Conservation (phyloP, 179 eudicot species). For the Actinidia polygama region DNA sequence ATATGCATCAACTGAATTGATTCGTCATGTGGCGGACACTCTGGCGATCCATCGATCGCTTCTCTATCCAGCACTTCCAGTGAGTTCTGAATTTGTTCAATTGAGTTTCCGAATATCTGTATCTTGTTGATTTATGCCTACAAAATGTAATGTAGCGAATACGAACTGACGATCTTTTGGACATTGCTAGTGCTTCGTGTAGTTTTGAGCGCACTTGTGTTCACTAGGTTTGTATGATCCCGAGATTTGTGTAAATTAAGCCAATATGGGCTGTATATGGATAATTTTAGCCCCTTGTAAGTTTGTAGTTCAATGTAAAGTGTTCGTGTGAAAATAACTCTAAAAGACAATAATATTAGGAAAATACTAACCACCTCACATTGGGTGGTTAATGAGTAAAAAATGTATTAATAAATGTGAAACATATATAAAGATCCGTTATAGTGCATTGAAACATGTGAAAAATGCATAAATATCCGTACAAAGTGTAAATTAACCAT, state of each 20-base stretch:
- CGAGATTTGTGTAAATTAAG: neutral
- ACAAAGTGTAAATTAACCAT: no score
- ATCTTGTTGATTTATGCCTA: neutral
- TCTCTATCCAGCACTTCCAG: slow-evolving; percentile 56
- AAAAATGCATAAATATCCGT: no score
- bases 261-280: neutral
- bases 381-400: no score
- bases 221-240: neutral
- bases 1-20: neutral
- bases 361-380: no score
- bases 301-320: neutral
- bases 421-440: no score
- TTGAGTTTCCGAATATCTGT: neutral
- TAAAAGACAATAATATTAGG: no score
- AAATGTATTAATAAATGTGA: no score
- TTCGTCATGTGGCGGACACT: slow-evolving; percentile 47
- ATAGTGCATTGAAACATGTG: no score
- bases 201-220: no score
- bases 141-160: neutral
- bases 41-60: slow-evolving; percentile 63
- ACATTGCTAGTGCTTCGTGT: neutral
- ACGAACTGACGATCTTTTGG: neutral
- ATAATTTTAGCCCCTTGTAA: neutral
- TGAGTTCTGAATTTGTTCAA: slow-evolving; percentile 20
- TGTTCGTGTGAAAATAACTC: neutral